Conservation (phyloP, 129 eudicot species). For the Calendula officinalis region DNA sequence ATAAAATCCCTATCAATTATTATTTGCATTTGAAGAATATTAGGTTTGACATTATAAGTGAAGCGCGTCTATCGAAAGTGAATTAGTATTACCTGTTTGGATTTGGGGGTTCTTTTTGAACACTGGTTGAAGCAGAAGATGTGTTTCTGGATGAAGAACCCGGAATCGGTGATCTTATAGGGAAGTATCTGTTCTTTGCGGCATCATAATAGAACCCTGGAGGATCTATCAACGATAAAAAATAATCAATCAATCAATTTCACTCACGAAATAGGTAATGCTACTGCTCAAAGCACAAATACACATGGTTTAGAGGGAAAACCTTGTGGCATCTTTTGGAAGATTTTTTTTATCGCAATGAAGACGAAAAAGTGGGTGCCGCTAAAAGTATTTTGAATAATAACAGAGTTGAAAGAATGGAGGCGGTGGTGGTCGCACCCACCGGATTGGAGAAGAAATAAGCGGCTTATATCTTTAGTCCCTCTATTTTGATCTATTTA, state of each 20-base stretch:
- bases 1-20: neutral
- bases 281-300: neutral
- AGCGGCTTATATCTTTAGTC: no score
- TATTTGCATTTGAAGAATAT: neutral
- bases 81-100: constrained; percentile 23
- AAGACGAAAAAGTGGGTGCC: neutral
- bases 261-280: neutral
- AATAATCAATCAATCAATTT: constrained; percentile 1
- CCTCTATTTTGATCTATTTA: no score
- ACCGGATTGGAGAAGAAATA: neutral
- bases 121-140: constrained; percentile 25
- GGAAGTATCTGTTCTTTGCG: constrained; percentile 79
- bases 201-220: constrained; percentile 86
- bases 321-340: constrained; percentile 32
- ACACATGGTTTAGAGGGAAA: constrained; percentile 4
- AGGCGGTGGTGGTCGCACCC: constrained; percentile 2
- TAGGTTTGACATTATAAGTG: no score
- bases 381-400: neutral
- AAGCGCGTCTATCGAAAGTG: neutral
- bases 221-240: constrained; percentile 63
- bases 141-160: constrained; percentile 55
- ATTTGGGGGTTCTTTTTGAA: constrained; percentile 19
- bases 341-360: neutral
- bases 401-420: neutral
- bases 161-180: constrained; percentile 72